Evolutionary conservation across 768 basidiomycete genomes (phyloP), one percentile per base, ranked within the genome.

Genomic region (Boletus eberwhitei): DNA sequence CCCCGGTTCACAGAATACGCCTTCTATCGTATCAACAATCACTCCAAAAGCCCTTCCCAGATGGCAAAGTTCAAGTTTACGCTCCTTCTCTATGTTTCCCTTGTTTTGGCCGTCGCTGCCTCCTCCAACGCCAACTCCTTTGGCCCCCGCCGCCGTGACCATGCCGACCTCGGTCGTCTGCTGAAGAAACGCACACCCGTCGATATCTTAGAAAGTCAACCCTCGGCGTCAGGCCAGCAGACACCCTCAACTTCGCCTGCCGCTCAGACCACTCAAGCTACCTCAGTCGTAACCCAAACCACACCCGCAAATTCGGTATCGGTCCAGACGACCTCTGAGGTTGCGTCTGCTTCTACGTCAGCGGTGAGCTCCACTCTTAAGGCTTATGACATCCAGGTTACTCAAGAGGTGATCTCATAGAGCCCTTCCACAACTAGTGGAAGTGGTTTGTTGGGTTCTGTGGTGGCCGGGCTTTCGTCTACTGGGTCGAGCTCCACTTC

Each of bases 1-100:
- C 7, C 9, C 8, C n/a, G 24, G 24, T 26, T 31, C 13, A 51
- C 50, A 26, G 19, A 29, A 26, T 31, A 37, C 52, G 38, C 22
- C 3, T 21, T 29, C 29, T 32, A 24, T 36, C 56, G 13, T 40
- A 31, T 47, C 26, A 38, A 54, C 47, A 44, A 14, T 36, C 40
- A 13, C 13, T 22, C 22, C 47, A 63, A 61, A 49, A 31, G 12
- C 46, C 40, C 4, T 29, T 51, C 65, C 65, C 65, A 71, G 38
- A 88, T 86, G 85, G 71, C 75, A 62, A 78, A 71, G 53, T 65
- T 81, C 65, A 73, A 76, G 61, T 73, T 87, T 75, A 81, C 85
- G 63, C 76, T 90, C 79, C 65, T 90, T 79, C 74, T 83, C 66
- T 80, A 71, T 68, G 60, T 84, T 64, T 75, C 81, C 59, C 64